Evolutionary conservation across 768 basidiomycete species (phyloP), one percentile per base, ranked within the genome.

Genomic region (Rhizopogon vesiculosus): DNA sequence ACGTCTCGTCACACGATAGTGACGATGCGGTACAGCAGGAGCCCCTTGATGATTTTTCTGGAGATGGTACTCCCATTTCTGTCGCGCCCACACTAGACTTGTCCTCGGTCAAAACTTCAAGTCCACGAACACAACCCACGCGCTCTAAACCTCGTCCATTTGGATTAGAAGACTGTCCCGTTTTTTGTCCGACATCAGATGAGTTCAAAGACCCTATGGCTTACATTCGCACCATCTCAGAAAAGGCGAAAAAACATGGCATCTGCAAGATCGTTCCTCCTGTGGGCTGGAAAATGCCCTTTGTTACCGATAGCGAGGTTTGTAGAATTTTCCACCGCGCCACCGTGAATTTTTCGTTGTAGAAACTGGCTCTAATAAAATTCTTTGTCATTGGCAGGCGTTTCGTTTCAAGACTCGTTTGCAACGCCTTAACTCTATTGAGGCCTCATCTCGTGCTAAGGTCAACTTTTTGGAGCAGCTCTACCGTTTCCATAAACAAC

Each of bases 191-290:
- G 22, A 89, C 87, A 1, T 66, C 74, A n/a, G 95, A 93, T 56
- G 90, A 99, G 71, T 99, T 94, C 72, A 84, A 82, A 67, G 92
- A 98, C 74, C 93, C 96, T 39, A 88, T 97, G 88, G 81, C 82
- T 43, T 99, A 98, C 72, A 90, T 99, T 70, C 84, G 82, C 68
- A 84, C 85, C 56, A 89, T 95, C 60, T 80, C 86, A 18, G 82
- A 83, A 51, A 72, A 76, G 33, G 96, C 89, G 0, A 79, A 77
- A 66, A 72, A 82, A 46, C 92, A 82, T 66, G 97, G 97, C 25
- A 93, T 99, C 63, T 95, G 92, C 76, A 99, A 99, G 76, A 85
- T 99, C 55, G 82, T 98, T 25, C 97, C 97, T 58, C 97, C 97
- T 2, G 78, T 80, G 54, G 89, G 82, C 19, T 99, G 97, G 97